Conservation (phyloP, 768 basidiomycete species). For the Phaffia tasmanica region DNA sequence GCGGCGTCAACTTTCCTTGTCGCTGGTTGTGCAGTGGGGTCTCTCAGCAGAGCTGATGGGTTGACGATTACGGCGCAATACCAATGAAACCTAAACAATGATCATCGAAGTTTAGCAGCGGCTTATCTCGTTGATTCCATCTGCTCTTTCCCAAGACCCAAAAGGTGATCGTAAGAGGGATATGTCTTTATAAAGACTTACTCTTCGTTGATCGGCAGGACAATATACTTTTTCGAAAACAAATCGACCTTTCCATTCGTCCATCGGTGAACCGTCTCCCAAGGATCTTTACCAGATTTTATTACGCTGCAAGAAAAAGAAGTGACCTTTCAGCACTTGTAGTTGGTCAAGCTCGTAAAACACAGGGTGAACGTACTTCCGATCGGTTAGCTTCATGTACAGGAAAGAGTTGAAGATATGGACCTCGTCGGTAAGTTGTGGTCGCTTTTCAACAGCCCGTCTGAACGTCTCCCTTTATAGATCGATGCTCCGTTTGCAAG, state of each 20-base stretch:
- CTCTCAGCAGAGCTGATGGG: constrained; percentile 53
- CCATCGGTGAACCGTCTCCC: constrained; percentile 84
- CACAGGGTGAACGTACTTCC: constrained; percentile 29
- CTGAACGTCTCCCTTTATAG: constrained; percentile 44
- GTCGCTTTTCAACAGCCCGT: constrained; percentile 29
- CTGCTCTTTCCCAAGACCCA: background rate
- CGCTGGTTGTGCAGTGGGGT: constrained; percentile 34
- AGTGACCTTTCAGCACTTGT: background rate
- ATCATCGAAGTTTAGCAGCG: background rate
- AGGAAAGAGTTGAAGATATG: constrained; percentile 97
- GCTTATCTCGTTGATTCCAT: background rate
- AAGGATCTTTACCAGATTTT: constrained; percentile 38
- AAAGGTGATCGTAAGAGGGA: background rate
- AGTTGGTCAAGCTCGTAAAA: background rate
- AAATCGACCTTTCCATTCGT: constrained; percentile 54
- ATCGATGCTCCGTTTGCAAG: constrained; percentile 55
- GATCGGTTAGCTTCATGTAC: constrained; percentile 80
- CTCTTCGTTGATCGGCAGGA: constrained; percentile 97
- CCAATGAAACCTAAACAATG: constrained; percentile 68
- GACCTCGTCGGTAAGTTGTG: constrained; percentile 57
- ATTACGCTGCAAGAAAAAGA: background rate
- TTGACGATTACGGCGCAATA: constrained; percentile 87
- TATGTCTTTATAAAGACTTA: constrained; percentile 38
- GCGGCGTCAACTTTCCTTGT: constrained; percentile 28
- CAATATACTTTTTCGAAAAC: constrained; percentile 81